These are phyloP conservation scores for Alternaria longipes DNA, from an alignment of 2,329 filamentous ascomycete species.

Conservation along the genomic window DNA sequence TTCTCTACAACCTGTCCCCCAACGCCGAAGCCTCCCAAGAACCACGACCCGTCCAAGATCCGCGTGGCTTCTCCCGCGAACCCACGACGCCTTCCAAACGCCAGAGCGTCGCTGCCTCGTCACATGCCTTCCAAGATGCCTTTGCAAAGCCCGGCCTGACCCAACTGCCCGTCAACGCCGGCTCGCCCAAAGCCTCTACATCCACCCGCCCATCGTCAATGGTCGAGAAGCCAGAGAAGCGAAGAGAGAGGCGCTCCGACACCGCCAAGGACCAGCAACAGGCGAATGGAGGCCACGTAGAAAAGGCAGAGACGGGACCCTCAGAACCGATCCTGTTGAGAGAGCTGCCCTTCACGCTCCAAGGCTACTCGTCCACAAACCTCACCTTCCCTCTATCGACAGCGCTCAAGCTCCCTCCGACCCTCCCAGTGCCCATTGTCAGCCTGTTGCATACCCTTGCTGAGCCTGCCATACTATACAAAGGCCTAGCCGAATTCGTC, in stretches of 20 bases:
- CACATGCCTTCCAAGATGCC: constrained; percentile 55
- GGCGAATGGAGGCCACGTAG: constrained; percentile 18
- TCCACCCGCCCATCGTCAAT: constrained; percentile 28
- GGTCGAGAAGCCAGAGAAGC: constrained; percentile 37
- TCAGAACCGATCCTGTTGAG: constrained; percentile 60
- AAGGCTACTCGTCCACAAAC: constrained; percentile 88
- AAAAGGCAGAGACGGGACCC: constrained; percentile 36
- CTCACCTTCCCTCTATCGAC: constrained; percentile 76
- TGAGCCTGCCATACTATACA: constrained; percentile 92
- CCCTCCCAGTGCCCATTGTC: constrained; percentile 82
- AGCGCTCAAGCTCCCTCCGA: constrained; percentile 77
- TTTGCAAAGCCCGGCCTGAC: constrained; percentile 58
- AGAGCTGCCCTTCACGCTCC: constrained; percentile 90
- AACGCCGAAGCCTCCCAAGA: constrained; percentile 40
- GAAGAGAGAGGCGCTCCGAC: constrained; percentile 39
- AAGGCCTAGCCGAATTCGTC: constrained; percentile 80
- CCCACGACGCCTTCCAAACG: constrained; percentile 43
- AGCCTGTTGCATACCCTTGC: constrained; percentile 89
- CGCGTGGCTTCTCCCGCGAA: constrained; percentile 29
- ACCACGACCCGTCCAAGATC: constrained; percentile 17
- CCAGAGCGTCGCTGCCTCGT: constrained; percentile 20
- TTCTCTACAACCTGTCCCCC: constrained; percentile 85
- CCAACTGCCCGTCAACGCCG: constrained; percentile 48
- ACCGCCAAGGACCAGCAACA: constrained; percentile 36
- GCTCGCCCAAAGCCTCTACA: constrained; percentile 38